Evolutionary conservation across 2,329 filamentous ascomycete genomes (phyloP).

Genomic region (Pseudogymnoascus sp.): DNA sequence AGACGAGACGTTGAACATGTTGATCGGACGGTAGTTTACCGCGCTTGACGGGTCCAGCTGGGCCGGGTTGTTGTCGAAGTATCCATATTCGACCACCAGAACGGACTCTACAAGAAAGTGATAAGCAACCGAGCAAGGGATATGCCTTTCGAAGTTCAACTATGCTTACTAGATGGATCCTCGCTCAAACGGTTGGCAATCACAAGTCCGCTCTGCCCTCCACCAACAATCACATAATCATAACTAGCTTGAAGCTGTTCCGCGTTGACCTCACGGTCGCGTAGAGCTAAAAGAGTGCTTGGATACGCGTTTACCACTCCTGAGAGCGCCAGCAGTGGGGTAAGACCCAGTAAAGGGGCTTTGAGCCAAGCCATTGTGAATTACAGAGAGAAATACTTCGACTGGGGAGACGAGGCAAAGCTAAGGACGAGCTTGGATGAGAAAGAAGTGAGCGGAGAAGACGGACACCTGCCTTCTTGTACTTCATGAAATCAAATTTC

Average conservation of each 20-base stretch:
- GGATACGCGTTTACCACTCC: conserved; percentile 2
- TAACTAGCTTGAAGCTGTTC: conserved; percentile 18
- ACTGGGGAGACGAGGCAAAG: neutral
- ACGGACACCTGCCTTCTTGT: neutral
- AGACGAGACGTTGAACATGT: conserved; percentile 11
- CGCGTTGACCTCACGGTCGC: neutral
- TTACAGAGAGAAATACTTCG: neutral
- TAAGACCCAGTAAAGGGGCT: conserved; percentile 4
- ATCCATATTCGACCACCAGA: conserved; percentile 6
- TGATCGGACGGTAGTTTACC: neutral
- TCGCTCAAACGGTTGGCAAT: conserved; percentile 38
- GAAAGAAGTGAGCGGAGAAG: neutral
- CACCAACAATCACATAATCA: conserved; percentile 38
- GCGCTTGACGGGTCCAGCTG: neutral
- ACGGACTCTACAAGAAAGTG: conserved; percentile 4
- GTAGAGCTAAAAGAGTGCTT: neutral
- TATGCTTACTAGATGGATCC: conserved; percentile 19
- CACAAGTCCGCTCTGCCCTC: conserved; percentile 39
- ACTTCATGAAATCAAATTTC: neutral
- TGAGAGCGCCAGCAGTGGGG: neutral
- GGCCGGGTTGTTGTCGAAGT: neutral
- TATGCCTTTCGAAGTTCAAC: neutral
- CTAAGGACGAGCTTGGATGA: neutral
- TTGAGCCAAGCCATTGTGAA: conserved; percentile 8
- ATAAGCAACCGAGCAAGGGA: neutral